Base-by-base conservation (phyloP, 1,284 basidiomycete genomes). In the Microbotryum saponariae region DNA sequence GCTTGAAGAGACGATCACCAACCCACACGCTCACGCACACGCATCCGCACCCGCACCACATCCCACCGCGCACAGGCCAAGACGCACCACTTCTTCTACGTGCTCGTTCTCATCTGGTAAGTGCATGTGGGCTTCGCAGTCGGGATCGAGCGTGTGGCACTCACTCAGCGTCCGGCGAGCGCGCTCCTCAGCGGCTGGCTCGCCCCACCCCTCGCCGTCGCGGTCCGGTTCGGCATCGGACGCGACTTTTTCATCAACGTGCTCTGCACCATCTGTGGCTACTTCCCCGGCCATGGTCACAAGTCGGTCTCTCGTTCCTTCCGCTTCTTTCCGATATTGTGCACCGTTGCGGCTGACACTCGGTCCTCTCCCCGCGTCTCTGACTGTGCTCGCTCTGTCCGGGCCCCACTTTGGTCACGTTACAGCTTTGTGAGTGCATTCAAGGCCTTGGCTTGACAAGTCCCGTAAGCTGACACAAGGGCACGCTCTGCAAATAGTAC, bases 201-300 rank as follows among this genome's bases (percentile, higher is more conserved):
- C 52, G 56, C 62, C 21, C 70, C 71, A n/a, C 68, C 67, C 18
- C 33, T 67, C 44, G 94, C 94, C 65, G 91, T 98, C 48, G 89
- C 91, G 37, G 87, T 91, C 31, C 83, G 94, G 61, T 98, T 98
- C 77, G 94, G 94, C 31, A 84, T 97, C 70, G 92, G 91, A 6
- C 78, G 77, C 50, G 94, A 97, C 76, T 94, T 97, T 76, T 93
- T 88, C 82, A 78, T 97, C 72, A 98, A 98, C 76, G 76, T 91
- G 21, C 73, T 97, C 70, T 77, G 94, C 56, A 96, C 91, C 37
- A 82, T 97, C 62, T 87, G 85, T 74, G 94, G 94, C 9, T 96
- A 91, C 75, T 87, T 91, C 67, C 88, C 88, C 61, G 89, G 76
- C 29, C 78, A 79, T 66, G 73, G 73, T 31, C 77, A 78, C 71